These are phyloP conservation scores for Coemansia guatemalensis DNA, from an alignment of 192 early-diverging fungal species.

Conservation along the genomic window DNA sequence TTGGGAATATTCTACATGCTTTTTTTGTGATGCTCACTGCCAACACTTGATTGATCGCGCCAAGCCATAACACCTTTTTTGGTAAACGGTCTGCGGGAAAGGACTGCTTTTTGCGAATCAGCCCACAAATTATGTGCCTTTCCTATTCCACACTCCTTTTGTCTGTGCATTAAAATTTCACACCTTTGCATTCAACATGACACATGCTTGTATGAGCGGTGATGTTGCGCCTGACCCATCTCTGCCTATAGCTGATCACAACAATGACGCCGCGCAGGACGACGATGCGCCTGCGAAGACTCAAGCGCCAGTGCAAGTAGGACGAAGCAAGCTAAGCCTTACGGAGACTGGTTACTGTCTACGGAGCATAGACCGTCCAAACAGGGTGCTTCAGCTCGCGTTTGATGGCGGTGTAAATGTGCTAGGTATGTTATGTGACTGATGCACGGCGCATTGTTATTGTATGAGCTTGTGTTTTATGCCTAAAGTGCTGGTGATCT, in stretches of 20 bases:
- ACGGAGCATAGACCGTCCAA: conserved; percentile 33
- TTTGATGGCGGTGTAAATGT: conserved; percentile 22
- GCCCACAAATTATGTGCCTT: not conserved
- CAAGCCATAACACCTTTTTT: not conserved
- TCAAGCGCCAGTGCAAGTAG: conserved; percentile 13
- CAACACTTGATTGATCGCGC: not conserved
- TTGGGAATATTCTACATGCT: not conserved
- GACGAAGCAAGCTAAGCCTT: conserved; percentile 22
- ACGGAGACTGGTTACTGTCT: conserved; percentile 28
- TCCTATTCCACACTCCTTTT: not conserved
- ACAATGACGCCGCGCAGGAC: not conserved
- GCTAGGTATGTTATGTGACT: conserved; percentile 7
- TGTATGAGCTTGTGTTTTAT: not conserved
- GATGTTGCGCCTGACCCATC: not conserved
- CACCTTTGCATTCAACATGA: too few relatives aligned
- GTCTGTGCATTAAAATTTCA: not conserved
- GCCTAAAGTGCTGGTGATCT: not conserved
- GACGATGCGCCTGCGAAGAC: not conserved
- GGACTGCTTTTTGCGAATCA: not conserved
- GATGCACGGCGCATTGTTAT: not conserved
- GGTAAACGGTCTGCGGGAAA: not conserved
- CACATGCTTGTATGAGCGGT: conserved; percentile 1
- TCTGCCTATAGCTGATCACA: conserved; percentile 1
- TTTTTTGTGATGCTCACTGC: not conserved
- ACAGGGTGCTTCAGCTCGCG: conserved; percentile 18